Percentiles rank a stretch among this genome's conserved stretches.
phyloP scores from a whole-genome alignment of 768 basidiomycete species.

The Auriscalpium microsporum region DNA sequence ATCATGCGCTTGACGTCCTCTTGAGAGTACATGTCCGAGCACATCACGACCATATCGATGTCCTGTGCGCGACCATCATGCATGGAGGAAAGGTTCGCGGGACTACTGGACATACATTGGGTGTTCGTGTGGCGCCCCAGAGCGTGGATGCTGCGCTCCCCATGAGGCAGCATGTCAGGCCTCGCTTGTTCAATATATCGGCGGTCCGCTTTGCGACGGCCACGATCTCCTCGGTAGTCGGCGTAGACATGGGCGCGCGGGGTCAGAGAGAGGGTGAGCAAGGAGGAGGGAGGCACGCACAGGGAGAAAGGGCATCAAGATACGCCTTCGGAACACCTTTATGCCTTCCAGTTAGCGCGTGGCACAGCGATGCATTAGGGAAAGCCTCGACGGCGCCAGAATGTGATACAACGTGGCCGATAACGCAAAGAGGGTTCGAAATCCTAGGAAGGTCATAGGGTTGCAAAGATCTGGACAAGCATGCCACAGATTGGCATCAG shows the following conservation, averaged over 20 bases:
- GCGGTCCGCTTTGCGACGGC: background rate
- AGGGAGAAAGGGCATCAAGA: too few species aligned
- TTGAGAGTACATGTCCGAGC: slow-evolving; percentile 20
- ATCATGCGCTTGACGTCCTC: slow-evolving; percentile 35
- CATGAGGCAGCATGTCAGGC: slow-evolving; percentile 17
- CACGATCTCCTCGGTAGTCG: background rate
- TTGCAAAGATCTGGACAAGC: too few species aligned
- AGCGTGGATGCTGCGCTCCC: slow-evolving; percentile 17
- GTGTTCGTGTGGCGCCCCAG: slow-evolving; percentile 15
- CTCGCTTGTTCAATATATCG: background rate
- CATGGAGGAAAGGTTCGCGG: background rate
- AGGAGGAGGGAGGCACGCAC: too few species aligned
- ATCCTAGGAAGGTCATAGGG: too few species aligned
- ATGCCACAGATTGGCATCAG: too few species aligned
- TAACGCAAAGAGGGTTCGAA: too few species aligned
- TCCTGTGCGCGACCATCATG: slow-evolving; percentile 25
- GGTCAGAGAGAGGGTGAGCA: too few species aligned
- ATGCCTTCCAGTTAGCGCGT: too few species aligned
- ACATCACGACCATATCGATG: slow-evolving; percentile 36
- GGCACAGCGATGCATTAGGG: too few species aligned
- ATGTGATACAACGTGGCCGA: too few species aligned
- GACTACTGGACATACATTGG: slow-evolving; percentile 8
- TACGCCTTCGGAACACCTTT: too few species aligned
- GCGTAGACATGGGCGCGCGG: background rate
- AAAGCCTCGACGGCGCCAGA: too few species aligned